A percentile compares a stretch with the other conserved stretches of the same genome.
These are phyloP conservation scores for Clonostachys solani DNA, from an alignment of 2,329 filamentous ascomycete genomes.

Conservation along the genomic window DNA sequence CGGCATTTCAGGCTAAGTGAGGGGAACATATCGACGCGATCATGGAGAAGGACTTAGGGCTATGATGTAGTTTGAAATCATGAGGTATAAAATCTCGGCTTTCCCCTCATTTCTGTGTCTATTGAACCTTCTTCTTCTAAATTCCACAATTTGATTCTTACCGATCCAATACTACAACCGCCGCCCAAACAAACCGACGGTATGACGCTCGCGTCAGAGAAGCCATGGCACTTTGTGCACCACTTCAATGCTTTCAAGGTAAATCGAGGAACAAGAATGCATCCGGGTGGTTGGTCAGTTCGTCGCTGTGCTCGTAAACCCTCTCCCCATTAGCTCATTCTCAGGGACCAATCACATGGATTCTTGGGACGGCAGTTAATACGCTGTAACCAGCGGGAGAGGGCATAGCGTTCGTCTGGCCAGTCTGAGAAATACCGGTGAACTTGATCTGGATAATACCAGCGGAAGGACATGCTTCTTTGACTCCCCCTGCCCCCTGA, in stretches of 20 bases:
- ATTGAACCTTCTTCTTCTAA: background rate
- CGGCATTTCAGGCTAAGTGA: too few relatives aligned
- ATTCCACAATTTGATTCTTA: background rate
- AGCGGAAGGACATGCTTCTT: conserved; percentile 86
- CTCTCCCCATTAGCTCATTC: too few relatives aligned
- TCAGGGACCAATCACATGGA: too few relatives aligned
- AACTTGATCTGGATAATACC: conserved; percentile 88
- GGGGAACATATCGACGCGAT: too few relatives aligned
- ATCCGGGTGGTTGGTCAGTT: conserved; percentile 36
- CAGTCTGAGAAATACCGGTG: conserved; percentile 71
- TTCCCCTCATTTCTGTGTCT: too few relatives aligned
- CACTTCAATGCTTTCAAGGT: conserved; percentile 32
- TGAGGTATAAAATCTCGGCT: too few relatives aligned
- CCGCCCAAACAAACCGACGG: background rate
- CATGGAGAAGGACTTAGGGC: too few relatives aligned
- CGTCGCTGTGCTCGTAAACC: too few relatives aligned
- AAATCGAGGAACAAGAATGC: conserved; percentile 36
- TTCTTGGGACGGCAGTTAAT: too few relatives aligned
- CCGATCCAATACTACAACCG: background rate
- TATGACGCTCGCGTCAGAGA: conserved; percentile 8
- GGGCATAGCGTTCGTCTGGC: too few relatives aligned
- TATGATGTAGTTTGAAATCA: too few relatives aligned
- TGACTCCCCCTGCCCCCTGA: conserved; percentile 26
- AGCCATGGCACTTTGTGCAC: conserved; percentile 20
- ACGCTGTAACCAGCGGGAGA: too few relatives aligned